Conservation (phyloP, 2,329 filamentous ascomycete genomes). For the Lachnellula hyalina region DNA sequence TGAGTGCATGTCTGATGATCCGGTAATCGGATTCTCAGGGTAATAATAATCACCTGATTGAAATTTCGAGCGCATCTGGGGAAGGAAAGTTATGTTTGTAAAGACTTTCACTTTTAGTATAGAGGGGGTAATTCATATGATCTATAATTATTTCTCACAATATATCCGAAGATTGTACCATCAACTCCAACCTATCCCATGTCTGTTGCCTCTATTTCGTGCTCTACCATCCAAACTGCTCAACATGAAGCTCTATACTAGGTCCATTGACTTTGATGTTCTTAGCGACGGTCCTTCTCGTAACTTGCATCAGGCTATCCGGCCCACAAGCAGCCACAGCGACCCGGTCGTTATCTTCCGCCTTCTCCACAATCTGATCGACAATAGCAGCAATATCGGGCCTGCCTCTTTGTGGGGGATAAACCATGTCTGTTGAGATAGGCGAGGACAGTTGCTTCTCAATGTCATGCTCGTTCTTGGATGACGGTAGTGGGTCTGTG, state of each 20-base stretch:
- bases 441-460: background rate
- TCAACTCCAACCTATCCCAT: no score
- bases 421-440: background rate
- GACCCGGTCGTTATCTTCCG: slow-evolving; percentile 34
- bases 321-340: slow-evolving; percentile 45
- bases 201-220: background rate
- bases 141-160: no score
- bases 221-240: slow-evolving; percentile 25
- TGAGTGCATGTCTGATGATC: no score
- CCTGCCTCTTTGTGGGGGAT: slow-evolving; percentile 28
- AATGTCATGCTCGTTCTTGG: background rate
- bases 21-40: no score
- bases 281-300: slow-evolving; percentile 39
- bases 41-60: no score
- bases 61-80: no score
- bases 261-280: slow-evolving; percentile 40
- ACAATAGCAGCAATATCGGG: slow-evolving; percentile 38
- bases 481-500: background rate
- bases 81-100: no score
- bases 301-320: slow-evolving; percentile 37
- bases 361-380: slow-evolving; percentile 31
- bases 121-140: no score
- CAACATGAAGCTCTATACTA: slow-evolving; percentile 44
- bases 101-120: no score
- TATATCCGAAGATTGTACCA: no score